Evolutionary conservation across 2,329 filamentous ascomycete genomes (phyloP).

Genomic region (Sordariomycetes sp.): DNA sequence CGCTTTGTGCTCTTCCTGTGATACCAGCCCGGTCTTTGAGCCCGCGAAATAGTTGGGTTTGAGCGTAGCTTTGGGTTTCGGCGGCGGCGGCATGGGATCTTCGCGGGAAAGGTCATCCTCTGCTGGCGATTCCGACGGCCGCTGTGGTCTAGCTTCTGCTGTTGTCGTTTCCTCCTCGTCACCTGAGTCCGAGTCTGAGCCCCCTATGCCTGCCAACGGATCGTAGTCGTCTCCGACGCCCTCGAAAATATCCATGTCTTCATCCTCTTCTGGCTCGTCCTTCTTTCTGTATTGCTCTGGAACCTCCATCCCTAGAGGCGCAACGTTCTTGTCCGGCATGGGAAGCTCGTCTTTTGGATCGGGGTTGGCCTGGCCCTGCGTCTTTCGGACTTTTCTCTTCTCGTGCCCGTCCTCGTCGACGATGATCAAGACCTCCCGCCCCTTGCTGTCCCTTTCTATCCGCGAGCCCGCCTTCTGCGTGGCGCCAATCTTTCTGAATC

Average conservation of each 20-base stretch:
- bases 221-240: slow-evolving; percentile 59
- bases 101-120: slow-evolving; percentile 10
- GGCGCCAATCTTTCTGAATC: slow-evolving; percentile 56
- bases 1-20: slow-evolving; percentile 38
- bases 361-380: slow-evolving; percentile 26
- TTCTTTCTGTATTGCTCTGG: slow-evolving; percentile 47
- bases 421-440: slow-evolving; percentile 55
- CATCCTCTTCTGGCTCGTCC: slow-evolving; percentile 35
- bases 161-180: slow-evolving; percentile 32
- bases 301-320: slow-evolving; percentile 57
- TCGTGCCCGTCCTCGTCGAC: slow-evolving; percentile 58
- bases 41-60: slow-evolving; percentile 54
- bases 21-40: slow-evolving; percentile 43
- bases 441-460: slow-evolving; percentile 52
- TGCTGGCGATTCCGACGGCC: slow-evolving; percentile 10
- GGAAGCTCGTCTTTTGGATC: slow-evolving; percentile 34
- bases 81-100: slow-evolving; percentile 35
- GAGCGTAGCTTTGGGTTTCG: slow-evolving; percentile 28
- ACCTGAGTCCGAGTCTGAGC: slow-evolving; percentile 33
- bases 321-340: slow-evolving; percentile 44
- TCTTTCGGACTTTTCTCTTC: slow-evolving; percentile 53
- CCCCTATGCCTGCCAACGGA: slow-evolving; percentile 50
- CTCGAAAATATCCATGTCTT: slow-evolving; percentile 57
- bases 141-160: slow-evolving; percentile 17
- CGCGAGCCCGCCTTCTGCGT: slow-evolving; percentile 43